These are phyloP conservation scores for Chytriomyces sp. DNA, from an alignment of 192 early-diverging fungal genomes.

Conservation along the genomic window DNA sequence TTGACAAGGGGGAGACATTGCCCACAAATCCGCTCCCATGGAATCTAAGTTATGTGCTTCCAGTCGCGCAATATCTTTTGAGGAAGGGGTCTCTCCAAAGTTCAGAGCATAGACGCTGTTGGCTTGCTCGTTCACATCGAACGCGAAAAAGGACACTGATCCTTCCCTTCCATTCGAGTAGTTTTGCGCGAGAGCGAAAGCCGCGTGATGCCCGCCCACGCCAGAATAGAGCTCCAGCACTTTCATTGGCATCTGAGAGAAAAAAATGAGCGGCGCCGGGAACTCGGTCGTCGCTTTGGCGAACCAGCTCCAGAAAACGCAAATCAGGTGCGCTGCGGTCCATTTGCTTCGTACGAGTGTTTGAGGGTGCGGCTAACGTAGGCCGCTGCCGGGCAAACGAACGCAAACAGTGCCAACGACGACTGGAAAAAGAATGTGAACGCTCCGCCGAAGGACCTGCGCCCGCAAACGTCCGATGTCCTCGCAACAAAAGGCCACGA, in stretches of 20 bases:
- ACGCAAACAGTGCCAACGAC: too few species aligned
- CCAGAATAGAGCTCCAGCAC: conserved; percentile 60
- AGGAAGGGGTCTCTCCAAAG: conserved; percentile 30
- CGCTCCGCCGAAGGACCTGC: conserved; percentile 81
- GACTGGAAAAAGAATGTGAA: conserved; percentile 53
- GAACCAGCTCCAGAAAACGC: neutral
- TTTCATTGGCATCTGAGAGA: neutral
- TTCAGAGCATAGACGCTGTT: conserved; percentile 57
- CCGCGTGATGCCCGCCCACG: conserved; percentile 60
- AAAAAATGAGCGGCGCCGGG: too few species aligned
- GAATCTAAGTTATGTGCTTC: neutral
- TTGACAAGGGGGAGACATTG: conserved; percentile 87
- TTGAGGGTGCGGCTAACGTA: neutral
- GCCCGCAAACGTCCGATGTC: conserved; percentile 97
- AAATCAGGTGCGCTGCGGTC: neutral
- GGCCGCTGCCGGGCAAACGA: too few species aligned
- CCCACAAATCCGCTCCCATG: conserved; percentile 61
- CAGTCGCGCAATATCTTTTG: conserved; percentile 19
- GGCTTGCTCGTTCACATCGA: conserved; percentile 89
- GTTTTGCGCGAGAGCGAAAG: neutral
- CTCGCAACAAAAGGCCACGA: conserved; percentile 98
- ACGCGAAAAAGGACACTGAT: conserved; percentile 63
- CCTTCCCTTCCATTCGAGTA: conserved; percentile 44
- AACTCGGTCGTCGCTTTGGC: neutral
- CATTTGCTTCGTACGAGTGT: too few species aligned